Evolutionary conservation across 23 red algal species (phyloP).

Genomic region (Gracilaria caudata): DNA sequence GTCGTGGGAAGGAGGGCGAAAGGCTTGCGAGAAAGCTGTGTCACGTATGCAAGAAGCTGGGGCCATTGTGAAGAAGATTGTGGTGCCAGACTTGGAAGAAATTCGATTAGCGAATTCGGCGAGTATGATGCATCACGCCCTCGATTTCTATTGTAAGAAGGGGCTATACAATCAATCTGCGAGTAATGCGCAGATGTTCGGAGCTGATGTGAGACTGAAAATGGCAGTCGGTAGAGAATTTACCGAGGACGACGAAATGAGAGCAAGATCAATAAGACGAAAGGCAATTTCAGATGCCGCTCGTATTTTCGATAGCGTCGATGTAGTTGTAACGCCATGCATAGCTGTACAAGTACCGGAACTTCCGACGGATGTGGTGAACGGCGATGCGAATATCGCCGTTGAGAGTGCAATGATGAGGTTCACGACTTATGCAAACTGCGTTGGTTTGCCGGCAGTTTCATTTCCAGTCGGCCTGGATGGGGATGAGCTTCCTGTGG

Average conservation of each 20-base stretch:
- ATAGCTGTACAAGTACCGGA: conserved; percentile 1
- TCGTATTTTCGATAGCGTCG: not conserved
- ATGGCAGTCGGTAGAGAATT: conserved; percentile 21
- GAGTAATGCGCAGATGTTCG: not conserved
- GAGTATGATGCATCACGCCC: not conserved
- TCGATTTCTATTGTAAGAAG: conserved; percentile 2
- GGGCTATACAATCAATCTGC: conserved; percentile 21
- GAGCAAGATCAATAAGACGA: not conserved
- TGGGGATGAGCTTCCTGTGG: conserved; percentile 31
- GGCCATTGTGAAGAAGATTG: conserved; percentile 4
- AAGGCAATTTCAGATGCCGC: conserved; percentile 12
- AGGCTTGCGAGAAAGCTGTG: not conserved
- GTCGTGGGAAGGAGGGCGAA: conserved; percentile 6
- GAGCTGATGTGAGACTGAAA: conserved; percentile 7
- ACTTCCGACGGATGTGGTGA: conserved; percentile 13
- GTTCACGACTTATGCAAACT: conserved; percentile 24
- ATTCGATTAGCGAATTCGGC: conserved; percentile 17
- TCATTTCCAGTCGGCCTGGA: conserved; percentile 23
- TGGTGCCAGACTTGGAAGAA: conserved; percentile 2
- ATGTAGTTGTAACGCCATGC: conserved; percentile 18
- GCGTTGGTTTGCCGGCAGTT: conserved; percentile 17
- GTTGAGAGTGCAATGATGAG: conserved; percentile 38
- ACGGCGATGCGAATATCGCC: conserved; percentile 20
- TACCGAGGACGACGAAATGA: conserved; percentile 20
- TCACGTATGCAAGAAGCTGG: not conserved